Evolutionary conservation across 2,329 filamentous ascomycete genomes (phyloP).

Genomic region (Akanthomyces muscarius): DNA sequence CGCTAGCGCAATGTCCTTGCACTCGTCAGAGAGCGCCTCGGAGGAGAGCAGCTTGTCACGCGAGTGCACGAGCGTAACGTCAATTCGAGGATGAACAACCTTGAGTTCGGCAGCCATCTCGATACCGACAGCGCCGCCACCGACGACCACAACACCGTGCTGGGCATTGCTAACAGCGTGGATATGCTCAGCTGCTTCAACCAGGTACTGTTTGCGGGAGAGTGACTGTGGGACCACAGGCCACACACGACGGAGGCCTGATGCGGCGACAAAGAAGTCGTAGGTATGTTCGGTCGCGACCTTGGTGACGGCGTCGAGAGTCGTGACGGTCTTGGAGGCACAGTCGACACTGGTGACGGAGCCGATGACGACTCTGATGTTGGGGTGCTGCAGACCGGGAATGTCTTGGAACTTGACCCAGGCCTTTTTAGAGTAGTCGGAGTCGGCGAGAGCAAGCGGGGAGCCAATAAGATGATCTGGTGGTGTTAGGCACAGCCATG

Average conservation of each 20-base stretch:
- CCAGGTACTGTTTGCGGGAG: constrained; percentile 57
- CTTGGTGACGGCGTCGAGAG: constrained; percentile 46
- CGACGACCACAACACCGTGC: constrained; percentile 66
- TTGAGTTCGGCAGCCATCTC: constrained; percentile 81
- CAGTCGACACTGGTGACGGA: constrained; percentile 58
- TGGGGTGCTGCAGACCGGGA: constrained; percentile 58
- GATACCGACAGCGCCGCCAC: constrained; percentile 73
- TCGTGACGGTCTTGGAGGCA: constrained; percentile 53
- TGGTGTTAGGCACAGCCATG: constrained; percentile 13
- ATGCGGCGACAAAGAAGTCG: constrained; percentile 71
- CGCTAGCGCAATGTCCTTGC: constrained; percentile 58
- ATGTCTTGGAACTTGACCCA: constrained; percentile 69
- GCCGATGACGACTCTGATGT: constrained; percentile 63
- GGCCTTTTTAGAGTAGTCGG: constrained; percentile 59
- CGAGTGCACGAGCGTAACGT: constrained; percentile 73
- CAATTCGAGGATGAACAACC: constrained; percentile 56
- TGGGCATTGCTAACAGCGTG: constrained; percentile 46
- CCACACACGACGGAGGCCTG: constrained; percentile 65
- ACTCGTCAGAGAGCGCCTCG: constrained; percentile 66
- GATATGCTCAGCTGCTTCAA: constrained; percentile 59
- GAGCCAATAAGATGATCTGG: constrained; percentile 72
- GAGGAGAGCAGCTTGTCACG: constrained; percentile 65
- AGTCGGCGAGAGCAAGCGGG: constrained; percentile 64
- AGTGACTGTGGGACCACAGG: constrained; percentile 68
- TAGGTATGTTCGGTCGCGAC: constrained; percentile 48